A percentile compares a stretch with the other conserved stretches of the same genome.
Conservation (phyloP, 179 eudicot genomes). For the Actinidia polygama region DNA sequence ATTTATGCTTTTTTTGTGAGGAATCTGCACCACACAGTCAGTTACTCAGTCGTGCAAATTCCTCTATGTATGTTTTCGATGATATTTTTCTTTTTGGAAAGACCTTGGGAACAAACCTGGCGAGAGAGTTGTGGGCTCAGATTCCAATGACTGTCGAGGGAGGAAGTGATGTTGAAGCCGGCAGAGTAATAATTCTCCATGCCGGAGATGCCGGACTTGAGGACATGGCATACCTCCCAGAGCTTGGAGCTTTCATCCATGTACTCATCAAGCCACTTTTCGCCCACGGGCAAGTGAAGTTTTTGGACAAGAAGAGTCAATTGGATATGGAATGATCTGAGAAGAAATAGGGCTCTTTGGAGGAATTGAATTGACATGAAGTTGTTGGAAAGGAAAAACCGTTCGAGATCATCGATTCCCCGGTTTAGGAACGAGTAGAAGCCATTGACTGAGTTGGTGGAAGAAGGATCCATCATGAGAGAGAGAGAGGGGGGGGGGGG, state of each 20-base stretch:
- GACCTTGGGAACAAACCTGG: constrained; percentile 40
- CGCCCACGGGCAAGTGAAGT: constrained; percentile 90
- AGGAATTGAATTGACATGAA: constrained; percentile 96
- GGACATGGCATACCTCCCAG: constrained; percentile 84
- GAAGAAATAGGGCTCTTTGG: constrained; percentile 68
- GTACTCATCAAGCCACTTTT: constrained; percentile 93
- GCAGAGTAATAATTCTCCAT: constrained; percentile 79
- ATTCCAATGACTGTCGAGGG: constrained; percentile 59
- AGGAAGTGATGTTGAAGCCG: constrained; percentile 61
- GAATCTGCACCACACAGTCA: not conserved
- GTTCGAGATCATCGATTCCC: constrained; percentile 89
- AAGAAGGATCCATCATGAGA: constrained; percentile 59
- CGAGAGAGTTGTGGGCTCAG: constrained; percentile 65
- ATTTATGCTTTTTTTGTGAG: not conserved
- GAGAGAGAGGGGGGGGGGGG: not conserved
- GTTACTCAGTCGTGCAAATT: not conserved
- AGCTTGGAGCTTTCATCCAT: constrained; percentile 92
- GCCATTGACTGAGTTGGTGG: constrained; percentile 83
- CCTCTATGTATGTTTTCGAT: not conserved
- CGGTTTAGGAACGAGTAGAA: constrained; percentile 78
- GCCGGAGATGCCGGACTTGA: constrained; percentile 63
- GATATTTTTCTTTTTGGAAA: not conserved
- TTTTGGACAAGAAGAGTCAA: constrained; percentile 78
- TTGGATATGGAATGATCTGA: constrained; percentile 87
- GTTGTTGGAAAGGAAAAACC: constrained; percentile 62